Base-by-base conservation (phyloP, 1,139 yeast species). In the Kodamaea plutei region DNA sequence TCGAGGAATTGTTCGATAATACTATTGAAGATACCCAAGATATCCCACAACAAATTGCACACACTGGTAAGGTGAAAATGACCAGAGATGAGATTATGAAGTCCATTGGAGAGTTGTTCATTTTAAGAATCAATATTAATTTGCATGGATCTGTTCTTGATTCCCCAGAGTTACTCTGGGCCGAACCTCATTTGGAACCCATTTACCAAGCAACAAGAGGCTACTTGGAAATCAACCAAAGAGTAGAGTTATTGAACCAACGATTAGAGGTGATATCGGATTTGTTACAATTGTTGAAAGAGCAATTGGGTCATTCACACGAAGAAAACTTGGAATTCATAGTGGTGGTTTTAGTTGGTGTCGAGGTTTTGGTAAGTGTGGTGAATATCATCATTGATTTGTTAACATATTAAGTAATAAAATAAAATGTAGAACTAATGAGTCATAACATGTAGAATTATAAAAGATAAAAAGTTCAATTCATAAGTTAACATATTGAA, bases 111-210 rank as follows among this genome's bases (percentile, higher is more conserved):
- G 97, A 91, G 54, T 69, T 91, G 40, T 91, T 91, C 56, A 91
- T 91, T 37, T 64, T 91, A 43, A 67, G 98, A 38, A 91, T 91
- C 37, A 87, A 84, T 55, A 85, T 88, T 43, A 91, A 91, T 51
- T 65, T 91, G 39, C 97, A 91, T 59, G 97, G 97, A 1, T 87
- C 96, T 2, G 93, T 91, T 14, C 64, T 91, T 40, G 98, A 91
- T 54, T 84, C 95, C 2, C 98, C 98, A 0, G 97, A 91, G 54
- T 74, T 91, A 36, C 88, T 91, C 96, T 91, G 98, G 98, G 80
- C 96, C 0, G 97, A 91, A 52, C 98, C 98, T 1, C 96, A 89
- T 49, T 65, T 91, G 37, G 97, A 91, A 54, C 98, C 98, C 1
- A 88, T 89, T 34, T 91, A 91, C 56, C 96, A 88, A 55, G 96